Conservation (phyloP, 495 filamentous ascomycete species). For the Neurospora sp. region DNA sequence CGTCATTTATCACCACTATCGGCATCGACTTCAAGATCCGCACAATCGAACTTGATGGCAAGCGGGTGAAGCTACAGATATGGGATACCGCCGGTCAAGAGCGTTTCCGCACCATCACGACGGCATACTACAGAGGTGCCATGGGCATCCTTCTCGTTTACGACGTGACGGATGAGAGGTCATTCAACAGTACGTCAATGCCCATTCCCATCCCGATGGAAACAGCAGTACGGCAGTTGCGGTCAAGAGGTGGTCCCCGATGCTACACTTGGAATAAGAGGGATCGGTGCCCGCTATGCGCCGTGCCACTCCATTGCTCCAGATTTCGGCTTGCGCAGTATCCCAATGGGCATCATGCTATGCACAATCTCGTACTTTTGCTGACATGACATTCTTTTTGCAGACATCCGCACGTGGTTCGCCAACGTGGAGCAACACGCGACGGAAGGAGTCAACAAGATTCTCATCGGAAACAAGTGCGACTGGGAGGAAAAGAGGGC, state of each 20-base stretch:
- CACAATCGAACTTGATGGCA: conserved; percentile 96
- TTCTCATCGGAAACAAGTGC: conserved; percentile 99
- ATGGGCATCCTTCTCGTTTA: conserved; percentile 99
- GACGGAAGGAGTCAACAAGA: conserved; percentile 98
- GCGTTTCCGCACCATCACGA: conserved; percentile 96
- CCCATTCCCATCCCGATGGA: neutral
- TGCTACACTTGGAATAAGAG: neutral
- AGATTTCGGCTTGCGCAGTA: neutral
- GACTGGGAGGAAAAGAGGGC: conserved; percentile 99
- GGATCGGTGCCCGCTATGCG: neutral
- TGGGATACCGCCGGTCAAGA: conserved; percentile 99
- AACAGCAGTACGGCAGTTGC: neutral
- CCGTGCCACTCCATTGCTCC: neutral
- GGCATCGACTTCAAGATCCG: conserved; percentile 99
- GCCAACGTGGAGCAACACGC: conserved; percentile 98
- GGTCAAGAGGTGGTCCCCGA: neutral
- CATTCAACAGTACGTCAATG: conserved; percentile 79
- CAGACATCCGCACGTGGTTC: conserved; percentile 99
- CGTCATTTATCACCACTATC: conserved; percentile 98
- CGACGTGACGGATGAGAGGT: conserved; percentile 95
- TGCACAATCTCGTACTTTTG: neutral
- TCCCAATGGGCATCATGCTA: neutral
- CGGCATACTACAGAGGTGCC: conserved; percentile 94
- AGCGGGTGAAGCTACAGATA: conserved; percentile 97
- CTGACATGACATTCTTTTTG: neutral